Percentiles rank a stretch among this genome's conserved stretches.
Conservation (phyloP, 2,329 filamentous ascomycete genomes). For the Microdochium paspali region DNA sequence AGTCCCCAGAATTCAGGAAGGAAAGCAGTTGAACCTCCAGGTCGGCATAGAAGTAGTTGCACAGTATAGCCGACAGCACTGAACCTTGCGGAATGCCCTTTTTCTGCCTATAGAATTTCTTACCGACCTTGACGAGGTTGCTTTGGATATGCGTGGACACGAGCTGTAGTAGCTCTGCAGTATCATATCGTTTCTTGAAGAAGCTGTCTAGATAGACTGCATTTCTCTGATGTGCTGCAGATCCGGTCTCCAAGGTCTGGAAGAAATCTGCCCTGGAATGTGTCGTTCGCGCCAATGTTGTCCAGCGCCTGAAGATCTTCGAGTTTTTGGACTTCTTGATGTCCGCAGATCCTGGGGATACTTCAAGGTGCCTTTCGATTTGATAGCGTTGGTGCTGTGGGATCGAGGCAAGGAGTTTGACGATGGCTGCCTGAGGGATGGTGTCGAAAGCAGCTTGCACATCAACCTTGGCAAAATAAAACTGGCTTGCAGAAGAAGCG, state of each 20-base stretch:
- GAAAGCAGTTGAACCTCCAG: conserved; percentile 61
- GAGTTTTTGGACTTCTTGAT: conserved; percentile 10
- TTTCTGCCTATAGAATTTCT: conserved; percentile 80
- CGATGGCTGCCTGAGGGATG: conserved; percentile 71
- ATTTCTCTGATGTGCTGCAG: conserved; percentile 42
- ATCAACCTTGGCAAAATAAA: conserved; percentile 91
- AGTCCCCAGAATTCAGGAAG: conserved; percentile 53
- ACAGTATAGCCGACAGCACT: conserved; percentile 74
- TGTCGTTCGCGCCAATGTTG: conserved; percentile 36
- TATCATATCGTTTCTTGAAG: conserved; percentile 45
- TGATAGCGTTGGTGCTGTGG: conserved; percentile 54
- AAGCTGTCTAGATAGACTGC: conserved; percentile 71
- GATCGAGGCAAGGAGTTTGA: conserved; percentile 54
- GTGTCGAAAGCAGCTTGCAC: conserved; percentile 91
- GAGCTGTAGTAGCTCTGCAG: conserved; percentile 55
- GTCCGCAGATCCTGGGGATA: conserved; percentile 34
- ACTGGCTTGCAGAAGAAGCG: conserved; percentile 22
- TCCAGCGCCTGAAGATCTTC: conserved; percentile 39
- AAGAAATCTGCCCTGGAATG: conserved; percentile 33
- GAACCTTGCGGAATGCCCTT: conserved; percentile 90
- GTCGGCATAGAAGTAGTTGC: conserved; percentile 93
- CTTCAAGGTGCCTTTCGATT: conserved; percentile 65
- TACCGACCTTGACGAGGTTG: conserved; percentile 83
- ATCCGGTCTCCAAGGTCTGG: conserved; percentile 29
- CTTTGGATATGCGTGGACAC: conserved; percentile 70